Evolutionary conservation across 108 stramenopile species (phyloP).

Genomic region (Aureococcus anophagefferens): DNA sequence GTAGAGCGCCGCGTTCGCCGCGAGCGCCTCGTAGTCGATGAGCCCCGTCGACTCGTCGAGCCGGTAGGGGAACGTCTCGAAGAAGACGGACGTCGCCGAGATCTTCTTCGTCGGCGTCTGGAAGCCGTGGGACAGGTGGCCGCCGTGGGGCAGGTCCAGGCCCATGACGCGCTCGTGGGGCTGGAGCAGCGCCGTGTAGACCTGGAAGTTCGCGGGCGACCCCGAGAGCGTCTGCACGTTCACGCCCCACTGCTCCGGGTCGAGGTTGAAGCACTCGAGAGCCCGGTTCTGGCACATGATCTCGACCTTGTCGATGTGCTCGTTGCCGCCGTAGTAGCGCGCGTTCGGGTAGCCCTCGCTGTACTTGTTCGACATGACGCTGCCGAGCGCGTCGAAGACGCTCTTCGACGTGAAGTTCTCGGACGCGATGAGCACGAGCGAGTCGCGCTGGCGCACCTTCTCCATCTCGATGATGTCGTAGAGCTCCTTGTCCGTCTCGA

Average conservation of each 20-base stretch:
- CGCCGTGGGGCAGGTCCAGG: constrained; percentile 96
- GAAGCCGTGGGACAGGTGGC: constrained; percentile 93
- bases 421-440: constrained; percentile 77
- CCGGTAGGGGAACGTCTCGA: constrained; percentile 97
- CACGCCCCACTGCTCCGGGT: constrained; percentile 71
- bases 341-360: constrained; percentile 87
- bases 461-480: constrained; percentile 79
- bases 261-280: constrained; percentile 81
- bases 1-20: constrained; percentile 84
- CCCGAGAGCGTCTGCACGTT: constrained; percentile 86
- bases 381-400: constrained; percentile 92
- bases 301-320: constrained; percentile 90
- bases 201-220: constrained; percentile 97
- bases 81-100: constrained; percentile 81
- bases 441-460: constrained; percentile 80
- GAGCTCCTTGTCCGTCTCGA: constrained; percentile 84
- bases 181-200: constrained; percentile 95
- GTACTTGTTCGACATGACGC: constrained; percentile 94
- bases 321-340: constrained; percentile 97
- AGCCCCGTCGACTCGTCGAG: constrained; percentile 85
- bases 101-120: constrained; percentile 94
- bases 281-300: constrained; percentile 90
- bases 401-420: constrained; percentile 93
- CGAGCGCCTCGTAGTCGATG: constrained; percentile 97
- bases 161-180: constrained; percentile 98